Evolutionary conservation across 2,329 filamentous ascomycete genomes (phyloP).

Genomic region (Talaromyces sp.): DNA sequence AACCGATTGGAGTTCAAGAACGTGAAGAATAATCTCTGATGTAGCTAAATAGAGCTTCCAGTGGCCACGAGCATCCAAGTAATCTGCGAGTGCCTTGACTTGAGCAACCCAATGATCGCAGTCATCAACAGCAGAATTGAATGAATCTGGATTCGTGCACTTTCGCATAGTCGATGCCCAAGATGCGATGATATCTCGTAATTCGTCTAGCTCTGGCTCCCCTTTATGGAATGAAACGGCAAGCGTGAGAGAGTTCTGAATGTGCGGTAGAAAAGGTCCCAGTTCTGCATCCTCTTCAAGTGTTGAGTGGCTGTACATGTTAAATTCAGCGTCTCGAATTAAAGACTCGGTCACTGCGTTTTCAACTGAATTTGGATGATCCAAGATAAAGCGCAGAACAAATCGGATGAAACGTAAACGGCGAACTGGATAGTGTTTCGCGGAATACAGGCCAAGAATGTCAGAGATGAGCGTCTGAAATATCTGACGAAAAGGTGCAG

Average conservation of each 20-base stretch:
- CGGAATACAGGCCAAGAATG: constrained; percentile 30
- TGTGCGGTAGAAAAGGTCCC: constrained; percentile 20
- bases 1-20: constrained; percentile 41
- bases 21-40: constrained; percentile 45
- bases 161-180: constrained; percentile 38
- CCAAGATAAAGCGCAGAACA: constrained; percentile 29
- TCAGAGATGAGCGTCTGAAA: constrained; percentile 23
- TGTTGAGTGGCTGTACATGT: constrained; percentile 14
- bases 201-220: constrained; percentile 19
- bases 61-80: constrained; percentile 52
- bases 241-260: constrained; percentile 30
- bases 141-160: constrained; percentile 37
- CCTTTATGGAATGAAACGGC: constrained; percentile 30
- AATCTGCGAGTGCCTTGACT: constrained; percentile 51
- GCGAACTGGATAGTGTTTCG: constrained; percentile 28
- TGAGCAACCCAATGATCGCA: constrained; percentile 45
- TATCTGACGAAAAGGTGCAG: constrained; percentile 22
- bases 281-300: constrained; percentile 23
- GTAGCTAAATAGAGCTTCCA: constrained; percentile 45
- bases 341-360: constrained; percentile 20
- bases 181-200: constrained; percentile 27
- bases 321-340: constrained; percentile 20
- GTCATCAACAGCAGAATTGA: constrained; percentile 47
- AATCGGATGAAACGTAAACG: constrained; percentile 31
- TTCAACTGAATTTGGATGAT: constrained; percentile 25